phyloP scores from a whole-genome alignment of 1,284 basidiomycete genomes.

The Paramarasmius palmivorus region DNA sequence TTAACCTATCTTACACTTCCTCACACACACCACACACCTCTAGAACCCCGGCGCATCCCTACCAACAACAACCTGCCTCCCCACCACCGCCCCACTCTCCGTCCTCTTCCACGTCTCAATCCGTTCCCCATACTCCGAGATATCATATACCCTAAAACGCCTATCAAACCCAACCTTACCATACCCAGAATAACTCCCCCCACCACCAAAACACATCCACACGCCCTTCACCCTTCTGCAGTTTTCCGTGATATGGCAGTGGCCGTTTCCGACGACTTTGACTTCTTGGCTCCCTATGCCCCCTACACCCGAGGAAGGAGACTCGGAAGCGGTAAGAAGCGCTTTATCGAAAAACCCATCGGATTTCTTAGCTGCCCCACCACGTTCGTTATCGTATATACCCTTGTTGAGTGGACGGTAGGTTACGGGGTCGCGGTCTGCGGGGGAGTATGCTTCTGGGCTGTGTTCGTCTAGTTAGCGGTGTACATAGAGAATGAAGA shows the following conservation, averaged over 20 bases:
- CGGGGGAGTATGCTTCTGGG: slow-evolving; percentile 57
- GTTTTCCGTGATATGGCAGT: slow-evolving; percentile 87
- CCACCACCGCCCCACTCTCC: no score
- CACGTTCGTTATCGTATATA: slow-evolving; percentile 53
- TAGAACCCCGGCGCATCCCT: no score
- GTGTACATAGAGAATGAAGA: slow-evolving; percentile 1
- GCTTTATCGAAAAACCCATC: slow-evolving; percentile 84
- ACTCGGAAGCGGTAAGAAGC: slow-evolving; percentile 67
- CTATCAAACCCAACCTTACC: slow-evolving; percentile 85
- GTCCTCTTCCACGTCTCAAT: slow-evolving; percentile 90
- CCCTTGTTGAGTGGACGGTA: slow-evolving; percentile 70
- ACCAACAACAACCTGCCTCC: no score
- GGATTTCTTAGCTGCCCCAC: slow-evolving; percentile 69
- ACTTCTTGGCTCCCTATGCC: slow-evolving; percentile 61
- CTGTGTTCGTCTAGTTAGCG: slow-evolving; percentile 36
- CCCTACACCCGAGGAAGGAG: slow-evolving; percentile 35
- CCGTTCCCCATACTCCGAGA: slow-evolving; percentile 87
- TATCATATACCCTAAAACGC: slow-evolving; percentile 84
- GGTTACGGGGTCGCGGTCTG: slow-evolving; percentile 61
- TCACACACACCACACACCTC: no score
- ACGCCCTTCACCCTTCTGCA: slow-evolving; percentile 82
- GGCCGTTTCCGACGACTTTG: slow-evolving; percentile 85
- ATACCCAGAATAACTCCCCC: slow-evolving; percentile 85
- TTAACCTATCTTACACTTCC: no score
- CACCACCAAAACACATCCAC: slow-evolving; percentile 96